Percentiles rank a stretch among this genome's conserved stretches.
These are phyloP conservation scores for Sugiyamaella xylanicola DNA, from an alignment of 1,139 yeast species.

Conservation along the genomic window DNA sequence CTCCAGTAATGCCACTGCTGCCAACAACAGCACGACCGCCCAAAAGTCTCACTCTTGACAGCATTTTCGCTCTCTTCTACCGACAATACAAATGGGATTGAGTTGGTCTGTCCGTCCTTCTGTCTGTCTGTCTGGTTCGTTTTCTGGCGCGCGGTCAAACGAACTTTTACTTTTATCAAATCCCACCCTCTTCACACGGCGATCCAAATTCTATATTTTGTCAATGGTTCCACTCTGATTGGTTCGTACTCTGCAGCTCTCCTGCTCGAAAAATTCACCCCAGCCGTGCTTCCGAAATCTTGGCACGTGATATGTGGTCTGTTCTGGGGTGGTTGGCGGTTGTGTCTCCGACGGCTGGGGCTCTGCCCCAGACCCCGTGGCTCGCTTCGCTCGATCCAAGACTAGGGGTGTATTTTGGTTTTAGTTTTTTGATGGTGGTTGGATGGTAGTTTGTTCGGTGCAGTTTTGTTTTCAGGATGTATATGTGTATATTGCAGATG, in stretches of 20 bases:
- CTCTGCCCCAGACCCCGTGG: background rate
- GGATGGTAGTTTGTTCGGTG: too few species aligned
- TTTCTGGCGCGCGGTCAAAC: background rate
- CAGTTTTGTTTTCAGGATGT: too few species aligned
- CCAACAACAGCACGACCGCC: conserved; percentile 7
- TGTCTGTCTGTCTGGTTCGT: background rate
- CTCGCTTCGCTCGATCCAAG: background rate
- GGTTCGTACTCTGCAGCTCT: background rate
- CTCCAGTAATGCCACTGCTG: background rate
- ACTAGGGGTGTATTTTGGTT: too few species aligned
- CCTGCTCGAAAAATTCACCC: background rate
- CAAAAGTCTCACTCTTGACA: conserved; percentile 15
- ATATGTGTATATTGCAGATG: too few species aligned
- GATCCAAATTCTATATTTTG: conserved; percentile 14
- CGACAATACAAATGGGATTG: background rate
- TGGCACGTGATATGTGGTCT: too few species aligned
- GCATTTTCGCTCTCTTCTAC: background rate
- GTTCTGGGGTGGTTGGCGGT: too few species aligned
- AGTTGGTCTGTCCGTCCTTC: background rate
- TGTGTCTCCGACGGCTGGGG: too few species aligned
- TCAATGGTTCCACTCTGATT: conserved; percentile 19
- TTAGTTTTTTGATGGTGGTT: too few species aligned
- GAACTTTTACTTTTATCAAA: conserved; percentile 6
- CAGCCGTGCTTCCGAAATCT: conserved; percentile 5
- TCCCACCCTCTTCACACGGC: conserved; percentile 3